Evolutionary conservation across 306 rosid genomes (phyloP).

Genomic region (Nissolia schottii): DNA sequence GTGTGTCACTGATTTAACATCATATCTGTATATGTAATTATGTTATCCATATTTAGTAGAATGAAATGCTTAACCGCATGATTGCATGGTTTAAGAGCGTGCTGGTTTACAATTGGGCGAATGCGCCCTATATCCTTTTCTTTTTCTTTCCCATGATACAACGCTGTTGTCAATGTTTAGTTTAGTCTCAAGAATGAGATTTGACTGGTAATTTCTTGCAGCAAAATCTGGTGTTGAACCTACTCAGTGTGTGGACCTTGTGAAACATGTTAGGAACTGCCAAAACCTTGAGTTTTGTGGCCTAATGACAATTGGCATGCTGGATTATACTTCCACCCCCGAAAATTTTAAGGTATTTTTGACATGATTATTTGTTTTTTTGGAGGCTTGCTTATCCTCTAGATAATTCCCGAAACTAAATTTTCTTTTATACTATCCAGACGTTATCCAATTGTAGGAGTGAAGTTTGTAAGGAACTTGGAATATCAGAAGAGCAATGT

Average conservation of each 20-base stretch:
- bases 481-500: conserved; percentile 66
- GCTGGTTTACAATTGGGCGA: conserved; percentile 6
- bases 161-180: conserved; percentile 1
- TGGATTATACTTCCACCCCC: conserved; percentile 78
- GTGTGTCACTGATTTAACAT: not conserved
- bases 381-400: not conserved
- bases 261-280: conserved; percentile 67
- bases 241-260: conserved; percentile 66
- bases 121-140: not conserved
- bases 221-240: conserved; percentile 95
- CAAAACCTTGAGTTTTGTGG: conserved; percentile 83
- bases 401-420: conserved; percentile 12
- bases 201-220: conserved; percentile 25
- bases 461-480: conserved; percentile 75
- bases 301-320: conserved; percentile 95
- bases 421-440: conserved; percentile 33
- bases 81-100: conserved; percentile 11
- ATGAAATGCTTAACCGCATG: not conserved
- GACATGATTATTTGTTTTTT: not conserved
- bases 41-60: not conserved
- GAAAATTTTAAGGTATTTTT: conserved; percentile 81
- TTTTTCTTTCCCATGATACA: not conserved
- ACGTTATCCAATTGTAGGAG: conserved; percentile 63
- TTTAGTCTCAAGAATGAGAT: conserved; percentile 12
- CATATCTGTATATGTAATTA: not conserved